Base-by-base conservation (phyloP, 2,329 filamentous ascomycete genomes). In the Shiraia bambusicola region DNA sequence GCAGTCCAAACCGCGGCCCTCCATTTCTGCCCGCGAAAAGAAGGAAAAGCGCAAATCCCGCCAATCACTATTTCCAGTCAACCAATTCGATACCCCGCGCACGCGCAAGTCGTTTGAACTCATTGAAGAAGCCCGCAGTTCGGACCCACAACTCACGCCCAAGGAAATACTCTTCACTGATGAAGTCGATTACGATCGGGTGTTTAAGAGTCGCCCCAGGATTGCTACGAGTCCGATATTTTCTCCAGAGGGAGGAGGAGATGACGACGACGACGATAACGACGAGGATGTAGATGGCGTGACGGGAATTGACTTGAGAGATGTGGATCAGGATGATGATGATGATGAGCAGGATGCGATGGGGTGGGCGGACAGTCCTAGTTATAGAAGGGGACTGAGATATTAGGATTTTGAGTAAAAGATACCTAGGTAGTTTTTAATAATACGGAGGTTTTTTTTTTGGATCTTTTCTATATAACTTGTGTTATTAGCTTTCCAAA, bases 181-280 rank as follows among this genome's bases (percentile, higher is more conserved):
- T 40, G 83, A 88, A 52, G 76, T 79, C 3, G 88, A 94, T 46
- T 87, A 89, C 66, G 85, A 87, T 45, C 86, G 84, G 17, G 84
- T 95, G 1, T 96, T 96, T 65, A 88, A 84, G 69, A 91, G 87
- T 50, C 72, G 91, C 51, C 91, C 91, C 0, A 86, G 83, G 66
- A 82, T 96, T 52, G 84, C 84, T 50, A 80, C 81, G 9, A 95
- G 89, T 64, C 89, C 90, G 2, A 65, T 82, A 2, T 65, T 64
- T 37, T 63, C 63, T 2, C 34, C 43, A 13, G 45, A 37, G 25
- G 39, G 42, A 12, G 33, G 15, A 2, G 40, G 35, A 27, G 48
- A 28, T 12, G 37, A 35, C 29, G 32, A 42, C 28, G 45, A 40
- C 31, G 29, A 34, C 12, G 41, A 34, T 11, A 51, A 48, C 8